phyloP scores from a whole-genome alignment of 148 eudicot species.

The Fagopyrum homotropicum region DNA sequence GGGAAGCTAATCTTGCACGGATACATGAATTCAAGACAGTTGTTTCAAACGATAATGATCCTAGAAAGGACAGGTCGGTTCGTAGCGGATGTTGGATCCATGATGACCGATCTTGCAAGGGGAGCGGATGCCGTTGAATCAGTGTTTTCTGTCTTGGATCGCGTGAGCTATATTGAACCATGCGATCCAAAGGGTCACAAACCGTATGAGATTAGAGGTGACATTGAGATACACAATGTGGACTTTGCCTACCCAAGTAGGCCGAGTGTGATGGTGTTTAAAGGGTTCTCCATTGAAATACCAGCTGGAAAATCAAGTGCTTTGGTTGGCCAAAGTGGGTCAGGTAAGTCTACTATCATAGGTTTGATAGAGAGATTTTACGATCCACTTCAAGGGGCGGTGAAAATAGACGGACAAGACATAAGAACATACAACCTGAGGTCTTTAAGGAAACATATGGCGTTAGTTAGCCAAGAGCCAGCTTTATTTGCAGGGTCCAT shows the following conservation, averaged over 20 bases:
- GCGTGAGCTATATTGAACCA: conserved; percentile 11
- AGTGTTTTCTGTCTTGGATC: conserved; percentile 11
- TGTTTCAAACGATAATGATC: conserved; percentile 32
- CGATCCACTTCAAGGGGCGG: background rate
- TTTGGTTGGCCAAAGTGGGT: background rate
- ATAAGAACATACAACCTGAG: background rate
- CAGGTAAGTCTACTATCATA: background rate
- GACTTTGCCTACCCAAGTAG: background rate
- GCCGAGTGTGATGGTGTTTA: background rate
- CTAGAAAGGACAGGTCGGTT: conserved; percentile 30
- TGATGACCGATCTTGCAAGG: conserved; percentile 13
- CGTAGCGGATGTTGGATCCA: conserved; percentile 24
- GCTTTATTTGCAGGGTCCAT: background rate
- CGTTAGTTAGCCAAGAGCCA: background rate
- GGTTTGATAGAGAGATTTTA: background rate
- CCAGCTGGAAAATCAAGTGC: background rate
- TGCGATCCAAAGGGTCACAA: background rate
- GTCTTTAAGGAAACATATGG: background rate
- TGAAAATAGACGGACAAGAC: background rate
- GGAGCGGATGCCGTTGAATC: conserved; percentile 10
- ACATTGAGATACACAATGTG: background rate
- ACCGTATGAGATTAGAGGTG: conserved; percentile 11
- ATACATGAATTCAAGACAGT: conserved; percentile 18
- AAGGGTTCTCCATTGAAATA: background rate
- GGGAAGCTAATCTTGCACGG: conserved; percentile 28